Evolutionary conservation across 1,284 basidiomycete genomes (phyloP).

Genomic region (Cryptococcus wingfieldii): DNA sequence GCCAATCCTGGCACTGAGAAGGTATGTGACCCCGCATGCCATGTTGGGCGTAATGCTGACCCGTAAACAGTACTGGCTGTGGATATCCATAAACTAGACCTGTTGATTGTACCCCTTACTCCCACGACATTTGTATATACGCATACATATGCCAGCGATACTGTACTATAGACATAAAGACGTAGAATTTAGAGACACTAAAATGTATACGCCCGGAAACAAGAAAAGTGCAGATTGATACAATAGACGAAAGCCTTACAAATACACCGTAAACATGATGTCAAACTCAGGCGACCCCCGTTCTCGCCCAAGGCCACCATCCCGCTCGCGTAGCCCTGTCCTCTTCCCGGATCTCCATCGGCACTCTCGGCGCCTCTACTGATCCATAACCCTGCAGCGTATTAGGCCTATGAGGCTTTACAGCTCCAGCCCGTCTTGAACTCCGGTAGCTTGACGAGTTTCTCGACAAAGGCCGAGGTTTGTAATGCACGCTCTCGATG

Average conservation of each 20-base stretch:
- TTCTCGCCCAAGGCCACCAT: slow-evolving; percentile 1
- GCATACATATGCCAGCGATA: neutral
- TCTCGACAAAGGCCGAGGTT: no score
- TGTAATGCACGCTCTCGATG: no score
- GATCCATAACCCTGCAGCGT: slow-evolving; percentile 8
- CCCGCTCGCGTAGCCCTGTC: neutral
- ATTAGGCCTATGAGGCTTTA: slow-evolving; percentile 2
- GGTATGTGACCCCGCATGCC: slow-evolving; percentile 14
- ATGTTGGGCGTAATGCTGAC: neutral
- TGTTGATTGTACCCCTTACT: neutral
- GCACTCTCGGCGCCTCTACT: slow-evolving; percentile 2
- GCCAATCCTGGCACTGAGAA: slow-evolving; percentile 42
- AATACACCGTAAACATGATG: neutral
- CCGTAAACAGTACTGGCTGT: slow-evolving; percentile 17
- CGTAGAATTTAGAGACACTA: neutral
- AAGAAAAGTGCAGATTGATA: neutral
- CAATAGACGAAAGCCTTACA: neutral
- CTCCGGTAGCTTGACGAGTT: no score
- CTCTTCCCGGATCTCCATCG: neutral
- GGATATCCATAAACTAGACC: slow-evolving; percentile 12
- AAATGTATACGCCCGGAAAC: neutral
- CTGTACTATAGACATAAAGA: neutral
- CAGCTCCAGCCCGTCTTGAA: neutral
- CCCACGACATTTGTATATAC: neutral
- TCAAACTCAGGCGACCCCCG: neutral